phyloP scores from a whole-genome alignment of 2,329 filamentous ascomycete genomes.

The Berkeleyomyces rouxiae region DNA sequence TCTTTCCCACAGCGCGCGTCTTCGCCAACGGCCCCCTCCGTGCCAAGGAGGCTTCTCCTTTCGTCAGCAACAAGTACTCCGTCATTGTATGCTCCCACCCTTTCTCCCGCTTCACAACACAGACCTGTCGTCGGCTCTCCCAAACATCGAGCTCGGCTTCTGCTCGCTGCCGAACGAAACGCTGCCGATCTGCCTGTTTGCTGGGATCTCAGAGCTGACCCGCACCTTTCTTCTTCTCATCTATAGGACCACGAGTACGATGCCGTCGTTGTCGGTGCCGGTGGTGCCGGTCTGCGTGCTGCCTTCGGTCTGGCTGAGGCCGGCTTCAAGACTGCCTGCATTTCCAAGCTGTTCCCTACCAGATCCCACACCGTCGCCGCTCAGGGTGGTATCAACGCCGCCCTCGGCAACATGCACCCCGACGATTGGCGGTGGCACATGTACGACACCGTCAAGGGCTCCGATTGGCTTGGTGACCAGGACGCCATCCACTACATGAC shows the following conservation, averaged over 20 bases:
- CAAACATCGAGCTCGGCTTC: no score
- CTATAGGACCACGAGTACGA: constrained; percentile 91
- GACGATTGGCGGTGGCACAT: constrained; percentile 99
- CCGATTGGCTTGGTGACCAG: constrained; percentile 93
- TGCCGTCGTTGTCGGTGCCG: constrained; percentile 81
- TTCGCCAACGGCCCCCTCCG: constrained; percentile 72
- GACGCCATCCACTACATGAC: constrained; percentile 99
- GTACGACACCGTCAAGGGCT: constrained; percentile 97
- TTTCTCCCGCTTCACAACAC: background rate
- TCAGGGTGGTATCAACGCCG: constrained; percentile 75
- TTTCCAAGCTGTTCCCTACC: constrained; percentile 74
- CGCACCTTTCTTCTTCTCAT: background rate
- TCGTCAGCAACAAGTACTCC: constrained; percentile 78
- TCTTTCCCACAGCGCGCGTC: constrained; percentile 49
- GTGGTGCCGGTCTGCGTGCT: constrained; percentile 64
- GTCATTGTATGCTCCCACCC: constrained; percentile 56
- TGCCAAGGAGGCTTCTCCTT: constrained; percentile 82
- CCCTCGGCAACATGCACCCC: constrained; percentile 89
- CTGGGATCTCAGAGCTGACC: background rate
- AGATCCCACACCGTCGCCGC: constrained; percentile 71
- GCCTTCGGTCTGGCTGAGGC: constrained; percentile 77
- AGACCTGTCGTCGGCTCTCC: background rate
- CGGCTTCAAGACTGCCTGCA: constrained; percentile 79
- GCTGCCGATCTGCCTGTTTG: no score
- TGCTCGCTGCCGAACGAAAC: no score